Evolutionary conservation across 441 rosid species (phyloP).

Genomic region (Syzygium syzygioides): DNA sequence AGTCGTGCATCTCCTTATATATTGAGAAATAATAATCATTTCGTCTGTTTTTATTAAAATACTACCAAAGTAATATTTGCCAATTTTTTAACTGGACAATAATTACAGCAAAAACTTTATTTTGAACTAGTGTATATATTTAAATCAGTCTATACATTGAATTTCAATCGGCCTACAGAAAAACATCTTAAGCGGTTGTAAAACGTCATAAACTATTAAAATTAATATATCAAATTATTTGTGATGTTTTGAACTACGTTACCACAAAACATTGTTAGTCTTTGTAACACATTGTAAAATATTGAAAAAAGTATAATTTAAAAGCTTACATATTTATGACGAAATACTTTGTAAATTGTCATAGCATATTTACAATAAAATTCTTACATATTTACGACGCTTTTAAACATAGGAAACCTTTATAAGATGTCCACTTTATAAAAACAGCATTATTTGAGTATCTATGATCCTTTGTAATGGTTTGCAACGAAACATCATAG

Average conservation of each 20-base stretch:
- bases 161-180: neutral
- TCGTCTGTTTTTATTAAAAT: neutral
- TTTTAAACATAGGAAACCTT: neutral
- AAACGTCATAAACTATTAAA: neutral
- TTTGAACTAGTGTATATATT: neutral
- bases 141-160: too few relatives aligned
- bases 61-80: neutral
- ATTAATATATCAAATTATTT: neutral
- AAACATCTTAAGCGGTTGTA: neutral
- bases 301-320: neutral
- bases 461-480: neutral
- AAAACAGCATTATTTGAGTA: neutral
- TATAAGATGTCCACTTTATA: neutral
- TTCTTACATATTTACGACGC: neutral
- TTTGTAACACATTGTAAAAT: neutral
- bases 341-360: neutral
- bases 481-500: neutral
- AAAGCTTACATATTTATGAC: neutral
- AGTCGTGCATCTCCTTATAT: neutral
- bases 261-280: neutral
- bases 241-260: neutral
- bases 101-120: neutral
- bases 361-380: neutral
- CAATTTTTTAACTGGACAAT: neutral
- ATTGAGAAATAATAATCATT: neutral